These are phyloP conservation scores for Capsicum rhomboideum DNA, from an alignment of 257 asterid genomes.

Conservation along the genomic window DNA sequence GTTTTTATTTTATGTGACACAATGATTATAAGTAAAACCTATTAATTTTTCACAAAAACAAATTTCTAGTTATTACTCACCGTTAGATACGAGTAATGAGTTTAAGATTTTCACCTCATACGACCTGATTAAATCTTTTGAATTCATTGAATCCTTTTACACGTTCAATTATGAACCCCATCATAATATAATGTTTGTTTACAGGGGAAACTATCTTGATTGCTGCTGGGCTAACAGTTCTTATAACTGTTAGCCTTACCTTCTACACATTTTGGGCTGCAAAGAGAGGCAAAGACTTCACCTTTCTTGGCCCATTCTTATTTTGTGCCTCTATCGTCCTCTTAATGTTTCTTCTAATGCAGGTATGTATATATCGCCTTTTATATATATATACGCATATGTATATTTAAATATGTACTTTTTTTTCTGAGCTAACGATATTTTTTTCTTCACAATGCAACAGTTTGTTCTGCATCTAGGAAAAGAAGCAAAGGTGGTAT, in stretches of 20 bases:
- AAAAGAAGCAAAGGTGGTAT: slow-evolving; percentile 17
- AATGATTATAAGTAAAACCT: not conserved
- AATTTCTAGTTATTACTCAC: not conserved
- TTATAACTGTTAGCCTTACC: slow-evolving; percentile 41
- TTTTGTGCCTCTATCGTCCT: slow-evolving; percentile 43
- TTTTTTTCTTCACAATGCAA: not conserved
- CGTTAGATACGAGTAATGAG: not conserved
- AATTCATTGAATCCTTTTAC: not conserved
- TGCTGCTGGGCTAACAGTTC: slow-evolving; percentile 52
- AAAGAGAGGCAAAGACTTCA: slow-evolving; percentile 49
- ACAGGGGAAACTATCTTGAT: slow-evolving; percentile 42
- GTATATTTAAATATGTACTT: not conserved
- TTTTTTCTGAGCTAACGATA: not conserved
- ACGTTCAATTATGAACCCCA: not conserved
- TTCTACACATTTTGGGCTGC: slow-evolving; percentile 64
- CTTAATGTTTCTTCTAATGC: slow-evolving; percentile 34
- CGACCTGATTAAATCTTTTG: not conserved
- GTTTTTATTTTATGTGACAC: not conserved
- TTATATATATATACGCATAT: too few species aligned
- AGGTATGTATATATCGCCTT: slow-evolving; percentile 20
- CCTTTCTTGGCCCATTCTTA: slow-evolving; percentile 61
- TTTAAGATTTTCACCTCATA: not conserved
- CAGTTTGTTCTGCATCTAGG: slow-evolving; percentile 42
- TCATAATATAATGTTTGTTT: not conserved
- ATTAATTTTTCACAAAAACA: not conserved